These are phyloP conservation scores for Mimosa pudica DNA, from an alignment of 306 rosid species.

Conservation along the genomic window DNA sequence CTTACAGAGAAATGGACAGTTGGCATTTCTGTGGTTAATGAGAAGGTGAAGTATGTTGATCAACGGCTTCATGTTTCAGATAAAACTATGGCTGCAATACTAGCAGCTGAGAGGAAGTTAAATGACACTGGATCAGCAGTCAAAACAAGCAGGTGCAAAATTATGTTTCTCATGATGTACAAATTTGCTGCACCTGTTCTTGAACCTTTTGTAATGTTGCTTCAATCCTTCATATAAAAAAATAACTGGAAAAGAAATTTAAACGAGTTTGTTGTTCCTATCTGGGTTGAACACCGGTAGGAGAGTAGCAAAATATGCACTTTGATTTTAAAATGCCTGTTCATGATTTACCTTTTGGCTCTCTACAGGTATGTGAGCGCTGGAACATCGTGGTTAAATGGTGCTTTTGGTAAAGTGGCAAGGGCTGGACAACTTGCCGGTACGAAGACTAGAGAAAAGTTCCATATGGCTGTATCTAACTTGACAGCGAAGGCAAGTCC, in stretches of 20 bases:
- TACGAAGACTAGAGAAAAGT: slow-evolving; percentile 87
- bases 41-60: slow-evolving; percentile 69
- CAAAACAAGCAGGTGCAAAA: slow-evolving; percentile 68
- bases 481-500: slow-evolving; percentile 71
- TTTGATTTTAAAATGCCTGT: background rate
- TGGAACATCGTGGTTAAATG: slow-evolving; percentile 87
- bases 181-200: slow-evolving; percentile 2
- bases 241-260: background rate
- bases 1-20: slow-evolving; percentile 64
- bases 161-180: background rate
- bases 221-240: background rate
- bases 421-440: slow-evolving; percentile 88
- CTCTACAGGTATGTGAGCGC: slow-evolving; percentile 77
- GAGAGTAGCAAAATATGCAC: background rate
- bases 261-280: background rate
- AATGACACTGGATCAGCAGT: slow-evolving; percentile 74
- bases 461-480: slow-evolving; percentile 81
- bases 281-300: background rate
- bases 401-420: slow-evolving; percentile 86
- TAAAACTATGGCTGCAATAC: slow-evolving; percentile 69
- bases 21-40: slow-evolving; percentile 68
- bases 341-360: slow-evolving; percentile 17
- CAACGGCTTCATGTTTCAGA: slow-evolving; percentile 70
- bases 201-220: background rate
- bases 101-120: slow-evolving; percentile 67